A percentile compares a stretch with the other conserved stretches of the same genome.
Evolutionary conservation across 306 rosid genomes (phyloP).

Genomic region (Cajanus cajan): DNA sequence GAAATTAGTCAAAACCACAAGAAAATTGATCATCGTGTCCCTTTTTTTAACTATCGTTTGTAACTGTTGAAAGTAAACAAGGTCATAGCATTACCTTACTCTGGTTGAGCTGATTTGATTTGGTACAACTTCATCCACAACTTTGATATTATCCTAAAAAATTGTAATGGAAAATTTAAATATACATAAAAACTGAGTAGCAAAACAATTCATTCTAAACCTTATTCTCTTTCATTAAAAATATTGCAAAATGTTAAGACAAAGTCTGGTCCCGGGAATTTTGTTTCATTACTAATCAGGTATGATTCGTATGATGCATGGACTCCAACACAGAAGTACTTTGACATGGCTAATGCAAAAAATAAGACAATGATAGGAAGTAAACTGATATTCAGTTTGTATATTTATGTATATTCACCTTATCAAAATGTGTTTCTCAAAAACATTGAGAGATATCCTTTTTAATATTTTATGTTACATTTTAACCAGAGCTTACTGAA

Average conservation of each 20-base stretch:
- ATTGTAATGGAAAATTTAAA: not conserved
- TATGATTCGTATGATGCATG: no score
- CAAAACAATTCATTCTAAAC: conserved; percentile 14
- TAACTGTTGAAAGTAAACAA: not conserved
- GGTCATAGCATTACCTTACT: conserved; percentile 51
- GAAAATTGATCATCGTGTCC: not conserved
- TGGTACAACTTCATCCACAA: conserved; percentile 74
- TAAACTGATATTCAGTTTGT: no score
- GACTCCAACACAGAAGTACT: no score
- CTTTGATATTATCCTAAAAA: conserved; percentile 64
- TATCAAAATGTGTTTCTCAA: no score
- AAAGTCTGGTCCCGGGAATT: not conserved
- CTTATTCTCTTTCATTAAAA: conserved; percentile 9
- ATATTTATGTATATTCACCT: no score
- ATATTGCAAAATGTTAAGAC: not conserved
- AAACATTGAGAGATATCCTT: no score
- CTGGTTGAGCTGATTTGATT: conserved; percentile 89
- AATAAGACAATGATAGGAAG: no score
- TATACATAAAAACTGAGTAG: conserved; percentile 2
- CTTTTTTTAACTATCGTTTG: not conserved
- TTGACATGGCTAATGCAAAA: no score
- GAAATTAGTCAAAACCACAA: conserved; percentile 15
- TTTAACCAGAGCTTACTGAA: no score
- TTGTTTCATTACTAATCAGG: not conserved
- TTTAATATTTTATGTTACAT: no score